phyloP scores from a whole-genome alignment of 2,329 filamentous ascomycete genomes.

The Thielaviopsis punctulata region DNA sequence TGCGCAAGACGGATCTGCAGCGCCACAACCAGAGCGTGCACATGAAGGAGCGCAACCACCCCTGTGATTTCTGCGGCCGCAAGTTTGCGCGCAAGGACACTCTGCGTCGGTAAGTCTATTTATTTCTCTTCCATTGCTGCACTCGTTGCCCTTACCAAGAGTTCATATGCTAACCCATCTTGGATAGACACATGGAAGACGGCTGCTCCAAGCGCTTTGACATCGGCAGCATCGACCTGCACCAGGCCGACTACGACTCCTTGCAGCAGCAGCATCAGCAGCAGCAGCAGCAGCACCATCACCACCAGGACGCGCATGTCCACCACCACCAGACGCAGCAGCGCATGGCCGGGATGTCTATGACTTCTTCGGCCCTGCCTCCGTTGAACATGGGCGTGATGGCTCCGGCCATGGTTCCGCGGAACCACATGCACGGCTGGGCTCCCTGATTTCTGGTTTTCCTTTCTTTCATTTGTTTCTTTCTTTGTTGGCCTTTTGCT shows the following conservation, averaged over 20 bases:
- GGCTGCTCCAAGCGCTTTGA: constrained; percentile 54
- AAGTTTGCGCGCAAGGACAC: constrained; percentile 70
- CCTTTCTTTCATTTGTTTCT: too few relatives aligned
- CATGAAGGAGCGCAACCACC: constrained; percentile 51
- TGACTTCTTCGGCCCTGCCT: constrained; percentile 1
- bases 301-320: constrained; percentile 1
- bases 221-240: constrained; percentile 33
- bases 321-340: background rate
- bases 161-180: constrained; percentile 7
- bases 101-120: constrained; percentile 45
- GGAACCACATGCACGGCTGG: constrained; percentile 4
- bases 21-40: constrained; percentile 51
- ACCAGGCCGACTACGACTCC: constrained; percentile 18
- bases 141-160: background rate
- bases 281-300: background rate
- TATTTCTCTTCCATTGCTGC: background rate
- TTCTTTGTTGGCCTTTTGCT: background rate
- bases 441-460: background rate
- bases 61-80: constrained; percentile 52
- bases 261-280: constrained; percentile 6
- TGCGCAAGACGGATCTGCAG: constrained; percentile 63
- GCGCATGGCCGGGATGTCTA: constrained; percentile 1
- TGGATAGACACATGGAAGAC: constrained; percentile 53
- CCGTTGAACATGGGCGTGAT: constrained; percentile 7
- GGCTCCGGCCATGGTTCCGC: background rate